phyloP scores from a whole-genome alignment of 768 basidiomycete genomes.

The Cyclocybe aegerita region DNA sequence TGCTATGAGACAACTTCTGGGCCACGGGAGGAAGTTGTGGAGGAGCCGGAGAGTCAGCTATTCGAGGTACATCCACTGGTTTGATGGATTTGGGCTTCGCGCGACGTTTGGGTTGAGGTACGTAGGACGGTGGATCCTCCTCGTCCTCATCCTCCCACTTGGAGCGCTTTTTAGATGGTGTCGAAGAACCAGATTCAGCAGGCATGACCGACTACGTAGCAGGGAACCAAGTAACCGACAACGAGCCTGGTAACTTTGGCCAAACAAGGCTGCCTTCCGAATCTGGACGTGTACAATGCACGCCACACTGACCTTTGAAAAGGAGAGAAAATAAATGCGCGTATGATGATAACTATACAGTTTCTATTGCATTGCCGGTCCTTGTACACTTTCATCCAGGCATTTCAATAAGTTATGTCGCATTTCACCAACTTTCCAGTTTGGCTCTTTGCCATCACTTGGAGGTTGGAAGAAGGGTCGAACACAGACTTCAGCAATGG shows the following conservation, averaged over 20 bases:
- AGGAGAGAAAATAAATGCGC: background rate
- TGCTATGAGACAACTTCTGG: slow-evolving; percentile 46
- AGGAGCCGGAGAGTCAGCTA: slow-evolving; percentile 16
- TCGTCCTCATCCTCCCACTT: slow-evolving; percentile 64
- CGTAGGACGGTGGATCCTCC: slow-evolving; percentile 27
- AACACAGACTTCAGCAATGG: slow-evolving; percentile 67
- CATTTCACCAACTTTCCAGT: slow-evolving; percentile 54
- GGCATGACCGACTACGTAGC: slow-evolving; percentile 10
- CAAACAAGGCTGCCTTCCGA: background rate
- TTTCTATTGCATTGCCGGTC: slow-evolving; percentile 13
- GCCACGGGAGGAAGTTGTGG: slow-evolving; percentile 16
- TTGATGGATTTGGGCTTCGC: slow-evolving; percentile 41
- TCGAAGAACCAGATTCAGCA: slow-evolving; percentile 38
- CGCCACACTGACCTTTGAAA: background rate
- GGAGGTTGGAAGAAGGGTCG: slow-evolving; percentile 56
- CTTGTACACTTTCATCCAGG: slow-evolving; percentile 53
- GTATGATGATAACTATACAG: background rate
- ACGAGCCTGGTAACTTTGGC: background rate
- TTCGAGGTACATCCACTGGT: slow-evolving; percentile 19
- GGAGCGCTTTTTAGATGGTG: slow-evolving; percentile 71
- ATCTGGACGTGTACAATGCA: background rate
- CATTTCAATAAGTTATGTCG: slow-evolving; percentile 64
- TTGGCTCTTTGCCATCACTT: slow-evolving; percentile 5
- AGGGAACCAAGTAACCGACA: background rate
- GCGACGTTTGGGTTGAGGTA: slow-evolving; percentile 54